Percentiles rank a stretch among this genome's conserved stretches.
Evolutionary conservation across 352 stramenopile species (phyloP).

Genomic region (Phytopythium mirpurense): DNA sequence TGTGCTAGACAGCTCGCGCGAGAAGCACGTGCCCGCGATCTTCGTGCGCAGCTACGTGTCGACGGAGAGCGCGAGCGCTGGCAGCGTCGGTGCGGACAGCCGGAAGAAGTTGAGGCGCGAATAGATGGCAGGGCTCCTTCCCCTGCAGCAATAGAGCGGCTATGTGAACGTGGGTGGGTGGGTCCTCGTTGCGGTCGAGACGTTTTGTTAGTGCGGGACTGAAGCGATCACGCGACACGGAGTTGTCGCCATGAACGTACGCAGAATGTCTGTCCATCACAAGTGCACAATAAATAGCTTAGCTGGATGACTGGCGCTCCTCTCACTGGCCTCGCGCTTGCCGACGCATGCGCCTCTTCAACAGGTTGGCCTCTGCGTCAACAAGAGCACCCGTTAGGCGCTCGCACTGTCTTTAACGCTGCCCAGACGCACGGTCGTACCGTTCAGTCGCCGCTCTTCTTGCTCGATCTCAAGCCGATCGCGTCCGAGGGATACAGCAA

Average conservation of each 20-base stretch:
- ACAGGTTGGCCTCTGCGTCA: constrained; percentile 31
- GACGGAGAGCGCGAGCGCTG: background rate
- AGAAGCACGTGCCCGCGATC: constrained; percentile 53
- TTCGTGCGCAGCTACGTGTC: constrained; percentile 39
- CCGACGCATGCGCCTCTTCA: constrained; percentile 26
- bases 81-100: background rate
- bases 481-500: too few species aligned
- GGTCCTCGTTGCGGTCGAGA: background rate
- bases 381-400: background rate
- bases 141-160: background rate
- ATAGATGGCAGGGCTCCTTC: background rate
- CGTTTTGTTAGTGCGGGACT: background rate
- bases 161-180: background rate
- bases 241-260: too few species aligned
- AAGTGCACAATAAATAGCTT: constrained; percentile 4
- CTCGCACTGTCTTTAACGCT: background rate
- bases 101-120: constrained; percentile 1
- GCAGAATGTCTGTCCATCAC: background rate
- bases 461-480: constrained; percentile 22
- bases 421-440: constrained; percentile 8
- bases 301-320: background rate
- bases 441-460: constrained; percentile 28
- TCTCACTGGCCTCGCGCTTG: constrained; percentile 8
- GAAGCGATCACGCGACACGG: too few species aligned
- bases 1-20: constrained; percentile 42